Conservation (phyloP, 352 stramenopile species). For the Phytophthora vignae region DNA sequence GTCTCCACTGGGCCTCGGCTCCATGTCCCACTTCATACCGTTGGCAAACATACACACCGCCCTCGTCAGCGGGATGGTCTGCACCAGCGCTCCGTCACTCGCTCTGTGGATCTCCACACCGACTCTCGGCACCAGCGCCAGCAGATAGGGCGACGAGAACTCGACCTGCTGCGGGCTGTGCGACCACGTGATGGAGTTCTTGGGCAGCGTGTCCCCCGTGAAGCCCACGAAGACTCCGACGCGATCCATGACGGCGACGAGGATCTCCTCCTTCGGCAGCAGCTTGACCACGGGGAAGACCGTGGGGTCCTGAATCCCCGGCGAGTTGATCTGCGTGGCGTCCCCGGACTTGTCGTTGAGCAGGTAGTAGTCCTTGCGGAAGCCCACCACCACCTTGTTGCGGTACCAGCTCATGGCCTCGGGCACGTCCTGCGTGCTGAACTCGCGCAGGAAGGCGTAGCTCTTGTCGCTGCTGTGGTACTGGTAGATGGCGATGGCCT, state of each 20-base stretch:
- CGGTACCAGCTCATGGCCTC: conserved; percentile 89
- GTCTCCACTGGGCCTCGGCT: conserved; percentile 74
- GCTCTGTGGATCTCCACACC: conserved; percentile 86
- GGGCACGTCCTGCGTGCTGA: conserved; percentile 74
- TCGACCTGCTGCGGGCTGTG: conserved; percentile 78
- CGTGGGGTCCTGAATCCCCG: conserved; percentile 70
- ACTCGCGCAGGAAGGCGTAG: conserved; percentile 84
- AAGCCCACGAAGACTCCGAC: conserved; percentile 86
- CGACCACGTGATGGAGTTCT: conserved; percentile 87
- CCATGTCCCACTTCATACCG: conserved; percentile 93
- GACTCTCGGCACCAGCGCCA: conserved; percentile 77
- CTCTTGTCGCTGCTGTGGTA: conserved; percentile 83
- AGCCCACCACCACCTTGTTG: conserved; percentile 88
- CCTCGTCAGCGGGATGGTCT: conserved; percentile 71
- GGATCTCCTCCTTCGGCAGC: conserved; percentile 85
- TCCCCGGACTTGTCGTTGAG: conserved; percentile 88
- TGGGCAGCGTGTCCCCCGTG: conserved; percentile 78
- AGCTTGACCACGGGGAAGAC: conserved; percentile 82
- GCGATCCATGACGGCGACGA: conserved; percentile 85
- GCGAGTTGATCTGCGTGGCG: conserved; percentile 72
- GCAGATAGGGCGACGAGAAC: conserved; percentile 82
- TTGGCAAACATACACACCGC: conserved; percentile 86
- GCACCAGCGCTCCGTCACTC: conserved; percentile 76
- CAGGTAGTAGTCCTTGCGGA: conserved; percentile 78
- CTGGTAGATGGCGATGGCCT: conserved; percentile 83